Evolutionary conservation across 768 basidiomycete genomes (phyloP).

Genomic region (Mycena maculata): DNA sequence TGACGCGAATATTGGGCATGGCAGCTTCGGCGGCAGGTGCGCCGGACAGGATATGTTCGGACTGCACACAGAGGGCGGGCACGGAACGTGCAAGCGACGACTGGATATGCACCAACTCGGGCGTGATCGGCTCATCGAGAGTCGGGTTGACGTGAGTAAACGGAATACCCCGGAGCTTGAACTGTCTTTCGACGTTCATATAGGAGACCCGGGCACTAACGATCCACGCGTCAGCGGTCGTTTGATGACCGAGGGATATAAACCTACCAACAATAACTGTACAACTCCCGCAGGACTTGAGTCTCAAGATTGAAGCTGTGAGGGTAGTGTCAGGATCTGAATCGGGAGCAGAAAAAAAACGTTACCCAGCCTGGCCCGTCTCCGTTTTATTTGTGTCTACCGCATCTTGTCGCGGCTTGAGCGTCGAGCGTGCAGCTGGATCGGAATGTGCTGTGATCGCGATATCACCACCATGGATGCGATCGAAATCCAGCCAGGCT

Average conservation of each 20-base stretch:
- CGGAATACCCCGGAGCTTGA: conserved; percentile 84
- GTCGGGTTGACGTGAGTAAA: conserved; percentile 80
- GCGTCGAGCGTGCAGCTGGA: conserved; percentile 26
- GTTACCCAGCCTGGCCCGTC: conserved; percentile 38
- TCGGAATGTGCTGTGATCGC: conserved; percentile 32
- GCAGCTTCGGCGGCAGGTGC: conserved; percentile 91
- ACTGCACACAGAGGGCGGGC: conserved; percentile 86
- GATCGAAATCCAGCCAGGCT: conserved; percentile 78
- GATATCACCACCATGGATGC: conserved; percentile 66
- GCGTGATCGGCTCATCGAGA: conserved; percentile 50
- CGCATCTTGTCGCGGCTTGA: conserved; percentile 29
- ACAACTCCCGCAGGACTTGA: conserved; percentile 79
- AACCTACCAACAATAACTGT: conserved; percentile 86
- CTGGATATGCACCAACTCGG: conserved; percentile 68
- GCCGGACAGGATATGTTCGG: conserved; percentile 82
- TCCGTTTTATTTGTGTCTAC: conserved; percentile 42
- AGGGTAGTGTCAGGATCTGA: conserved; percentile 1
- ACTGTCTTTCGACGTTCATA: conserved; percentile 87
- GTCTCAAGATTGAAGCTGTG: conserved; percentile 77
- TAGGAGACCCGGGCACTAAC: conserved; percentile 90
- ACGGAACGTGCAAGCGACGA: conserved; percentile 82
- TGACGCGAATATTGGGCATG: conserved; percentile 91
- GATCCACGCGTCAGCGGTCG: not conserved
- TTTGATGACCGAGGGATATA: not conserved
- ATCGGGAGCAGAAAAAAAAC: not conserved